A percentile compares a stretch with the other conserved stretches of the same genome.
phyloP scores from a whole-genome alignment of 345 rosid species.

The Bruguiera parviflora region DNA sequence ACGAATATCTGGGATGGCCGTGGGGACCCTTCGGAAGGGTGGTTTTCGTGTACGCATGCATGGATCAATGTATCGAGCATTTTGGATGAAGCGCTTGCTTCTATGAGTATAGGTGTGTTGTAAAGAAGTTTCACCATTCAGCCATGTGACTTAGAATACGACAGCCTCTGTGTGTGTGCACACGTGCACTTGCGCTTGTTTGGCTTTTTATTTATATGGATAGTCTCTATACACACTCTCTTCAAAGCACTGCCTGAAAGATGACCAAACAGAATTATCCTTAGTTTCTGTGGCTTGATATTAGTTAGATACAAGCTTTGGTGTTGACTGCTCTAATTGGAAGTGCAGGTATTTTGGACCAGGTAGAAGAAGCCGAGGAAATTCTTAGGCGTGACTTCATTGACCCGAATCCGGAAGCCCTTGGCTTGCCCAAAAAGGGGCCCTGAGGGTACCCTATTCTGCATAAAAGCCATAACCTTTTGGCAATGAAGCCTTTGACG shows the following conservation, averaged over 20 bases:
- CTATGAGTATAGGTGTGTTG: slow-evolving; percentile 74
- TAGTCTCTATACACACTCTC: background rate
- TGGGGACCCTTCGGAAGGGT: slow-evolving; percentile 98
- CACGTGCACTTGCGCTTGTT: too few relatives aligned
- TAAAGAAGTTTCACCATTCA: background rate
- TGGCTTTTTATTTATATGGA: background rate
- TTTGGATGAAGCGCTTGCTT: slow-evolving; percentile 93
- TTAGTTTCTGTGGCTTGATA: background rate
- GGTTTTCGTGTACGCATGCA: slow-evolving; percentile 67
- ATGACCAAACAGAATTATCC: background rate
- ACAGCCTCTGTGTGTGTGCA: too few relatives aligned
- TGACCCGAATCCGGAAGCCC: slow-evolving; percentile 71
- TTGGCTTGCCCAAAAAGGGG: slow-evolving; percentile 82
- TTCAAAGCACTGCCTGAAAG: background rate
- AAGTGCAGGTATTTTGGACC: slow-evolving; percentile 76
- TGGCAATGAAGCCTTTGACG: too few relatives aligned
- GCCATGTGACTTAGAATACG: background rate
- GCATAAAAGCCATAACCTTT: slow-evolving; percentile 37
- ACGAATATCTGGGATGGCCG: slow-evolving; percentile 74
- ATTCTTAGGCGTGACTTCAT: slow-evolving; percentile 70
- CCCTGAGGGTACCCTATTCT: slow-evolving; percentile 58
- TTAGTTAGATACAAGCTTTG: background rate
- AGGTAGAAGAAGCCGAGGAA: slow-evolving; percentile 82
- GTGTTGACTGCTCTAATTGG: background rate
- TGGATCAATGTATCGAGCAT: slow-evolving; percentile 70